Conservation (phyloP, 768 basidiomycete genomes). For the Amanita subjunquillea region DNA sequence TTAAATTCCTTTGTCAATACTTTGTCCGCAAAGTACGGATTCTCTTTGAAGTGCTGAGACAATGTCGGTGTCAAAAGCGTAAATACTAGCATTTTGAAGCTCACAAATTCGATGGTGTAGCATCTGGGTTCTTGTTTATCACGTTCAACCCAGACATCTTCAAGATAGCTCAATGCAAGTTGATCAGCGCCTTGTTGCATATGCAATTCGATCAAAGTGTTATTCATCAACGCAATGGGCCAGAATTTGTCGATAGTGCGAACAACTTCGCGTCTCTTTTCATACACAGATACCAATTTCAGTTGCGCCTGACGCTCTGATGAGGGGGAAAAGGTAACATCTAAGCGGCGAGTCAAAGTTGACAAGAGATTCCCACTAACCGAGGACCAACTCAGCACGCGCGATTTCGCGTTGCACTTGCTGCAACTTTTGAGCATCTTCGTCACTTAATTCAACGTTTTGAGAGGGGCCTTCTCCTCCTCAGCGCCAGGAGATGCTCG, state of each 20-base stretch:
- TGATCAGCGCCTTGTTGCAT: slow-evolving; percentile 69
- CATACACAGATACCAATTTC: slow-evolving; percentile 50
- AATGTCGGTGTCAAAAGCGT: neutral
- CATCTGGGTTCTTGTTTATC: slow-evolving; percentile 67
- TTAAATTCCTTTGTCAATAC: slow-evolving; percentile 80
- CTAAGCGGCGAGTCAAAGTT: slow-evolving; percentile 1
- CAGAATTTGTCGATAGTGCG: slow-evolving; percentile 73
- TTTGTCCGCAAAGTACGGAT: slow-evolving; percentile 70
- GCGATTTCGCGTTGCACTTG: slow-evolving; percentile 58
- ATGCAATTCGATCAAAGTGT: slow-evolving; percentile 50
- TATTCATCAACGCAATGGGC: slow-evolving; percentile 78
- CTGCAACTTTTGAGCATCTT: slow-evolving; percentile 60
- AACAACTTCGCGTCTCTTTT: slow-evolving; percentile 56
- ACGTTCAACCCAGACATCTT: slow-evolving; percentile 77
- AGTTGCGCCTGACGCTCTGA: slow-evolving; percentile 57
- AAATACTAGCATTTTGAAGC: slow-evolving; percentile 21
- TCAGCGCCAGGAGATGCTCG: slow-evolving; percentile 75
- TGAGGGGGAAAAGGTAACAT: neutral
- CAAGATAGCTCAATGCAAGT: slow-evolving; percentile 72
- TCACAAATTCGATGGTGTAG: slow-evolving; percentile 83
- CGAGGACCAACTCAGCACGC: slow-evolving; percentile 62
- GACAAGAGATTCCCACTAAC: slow-evolving; percentile 30
- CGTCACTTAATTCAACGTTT: slow-evolving; percentile 59
- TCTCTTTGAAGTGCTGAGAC: slow-evolving; percentile 71
- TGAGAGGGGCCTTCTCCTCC: slow-evolving; percentile 56